These are phyloP conservation scores for Talaromyces thailandensis DNA, from an alignment of 495 filamentous ascomycete genomes.

Conservation along the genomic window DNA sequence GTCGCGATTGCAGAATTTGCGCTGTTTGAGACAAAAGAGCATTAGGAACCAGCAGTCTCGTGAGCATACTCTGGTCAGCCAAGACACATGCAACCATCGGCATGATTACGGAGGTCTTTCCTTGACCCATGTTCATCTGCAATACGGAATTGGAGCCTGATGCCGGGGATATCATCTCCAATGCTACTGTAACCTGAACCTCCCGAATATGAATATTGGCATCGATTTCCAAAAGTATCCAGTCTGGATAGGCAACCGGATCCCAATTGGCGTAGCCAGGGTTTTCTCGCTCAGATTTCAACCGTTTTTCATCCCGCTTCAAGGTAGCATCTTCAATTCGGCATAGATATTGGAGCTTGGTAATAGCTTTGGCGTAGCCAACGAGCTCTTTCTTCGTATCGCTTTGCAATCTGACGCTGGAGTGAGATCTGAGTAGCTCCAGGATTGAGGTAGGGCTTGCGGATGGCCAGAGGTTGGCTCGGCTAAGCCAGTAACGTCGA, in stretches of 20 bases:
- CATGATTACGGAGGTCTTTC: slow-evolving; percentile 64
- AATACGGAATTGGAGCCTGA: slow-evolving; percentile 42
- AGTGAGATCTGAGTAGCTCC: slow-evolving; percentile 38
- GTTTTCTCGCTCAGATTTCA: slow-evolving; percentile 43
- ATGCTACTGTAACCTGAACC: slow-evolving; percentile 50
- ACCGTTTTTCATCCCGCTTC: slow-evolving; percentile 17
- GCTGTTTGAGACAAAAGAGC: slow-evolving; percentile 53
- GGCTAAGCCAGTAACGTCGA: slow-evolving; percentile 35
- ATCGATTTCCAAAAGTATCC: slow-evolving; percentile 56
- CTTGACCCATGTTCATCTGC: slow-evolving; percentile 71
- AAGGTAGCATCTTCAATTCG: slow-evolving; percentile 28
- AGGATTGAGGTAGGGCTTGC: slow-evolving; percentile 41
- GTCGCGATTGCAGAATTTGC: slow-evolving; percentile 44
- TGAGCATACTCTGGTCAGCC: slow-evolving; percentile 42
- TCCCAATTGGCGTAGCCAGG: slow-evolving; percentile 44
- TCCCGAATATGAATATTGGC: slow-evolving; percentile 51
- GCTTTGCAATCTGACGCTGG: slow-evolving; percentile 17
- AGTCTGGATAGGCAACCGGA: slow-evolving; percentile 43
- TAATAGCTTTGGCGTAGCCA: slow-evolving; percentile 26
- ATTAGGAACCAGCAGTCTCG: slow-evolving; percentile 53
- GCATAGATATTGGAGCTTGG: slow-evolving; percentile 27
- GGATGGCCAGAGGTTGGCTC: slow-evolving; percentile 43
- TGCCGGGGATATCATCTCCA: slow-evolving; percentile 44
- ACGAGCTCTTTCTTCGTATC: slow-evolving; percentile 11
- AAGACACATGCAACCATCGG: slow-evolving; percentile 50